Evolutionary conservation across 257 asterid species (phyloP).

Genomic region (Solanum pimpinellifolium): DNA sequence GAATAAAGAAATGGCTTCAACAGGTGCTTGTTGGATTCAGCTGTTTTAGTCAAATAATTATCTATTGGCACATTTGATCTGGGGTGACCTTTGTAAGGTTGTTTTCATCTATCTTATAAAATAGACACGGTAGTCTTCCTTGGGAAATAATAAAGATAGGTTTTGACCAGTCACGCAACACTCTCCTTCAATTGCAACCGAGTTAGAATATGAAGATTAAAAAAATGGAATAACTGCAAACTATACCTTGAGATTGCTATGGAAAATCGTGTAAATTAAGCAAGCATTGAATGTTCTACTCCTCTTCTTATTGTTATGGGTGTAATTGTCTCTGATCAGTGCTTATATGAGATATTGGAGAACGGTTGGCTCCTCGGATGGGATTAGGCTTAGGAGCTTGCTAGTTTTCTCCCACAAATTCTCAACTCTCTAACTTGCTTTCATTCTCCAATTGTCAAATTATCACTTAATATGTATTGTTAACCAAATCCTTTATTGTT

Average conservation of each 20-base stretch:
- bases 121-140: not conserved
- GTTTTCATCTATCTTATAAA: too few species aligned
- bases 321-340: not conserved
- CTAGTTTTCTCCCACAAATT: not conserved
- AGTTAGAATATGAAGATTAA: not conserved
- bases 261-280: not conserved
- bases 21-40: conserved; percentile 24
- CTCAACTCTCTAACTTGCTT: not conserved
- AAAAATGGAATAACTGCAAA: not conserved
- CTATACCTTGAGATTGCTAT: not conserved
- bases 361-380: not conserved
- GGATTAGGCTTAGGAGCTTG: not conserved
- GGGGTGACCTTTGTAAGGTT: too few species aligned
- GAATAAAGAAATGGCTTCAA: conserved; percentile 84
- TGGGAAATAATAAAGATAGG: not conserved
- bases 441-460: not conserved
- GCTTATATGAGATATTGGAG: not conserved
- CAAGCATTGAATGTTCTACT: not conserved
- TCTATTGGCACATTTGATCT: too few species aligned
- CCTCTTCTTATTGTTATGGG: not conserved
- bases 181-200: not conserved
- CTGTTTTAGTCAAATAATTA: too few species aligned
- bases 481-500: not conserved
- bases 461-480: not conserved
- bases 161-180: not conserved